These are phyloP conservation scores for Penstemon newberryi DNA, from an alignment of 257 asterid species.

Conservation along the genomic window DNA sequence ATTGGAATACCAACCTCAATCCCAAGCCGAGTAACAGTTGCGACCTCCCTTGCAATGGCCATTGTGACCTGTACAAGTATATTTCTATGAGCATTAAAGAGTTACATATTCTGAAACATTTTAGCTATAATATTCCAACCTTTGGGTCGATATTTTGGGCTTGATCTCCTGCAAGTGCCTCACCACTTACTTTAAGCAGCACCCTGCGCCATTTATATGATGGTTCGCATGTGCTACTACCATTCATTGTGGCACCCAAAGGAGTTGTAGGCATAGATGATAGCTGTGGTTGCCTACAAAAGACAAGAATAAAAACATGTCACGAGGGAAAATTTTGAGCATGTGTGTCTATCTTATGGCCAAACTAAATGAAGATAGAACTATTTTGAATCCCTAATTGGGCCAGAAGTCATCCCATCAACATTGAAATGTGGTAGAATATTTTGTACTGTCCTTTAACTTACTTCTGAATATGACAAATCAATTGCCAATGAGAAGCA, in stretches of 20 bases:
- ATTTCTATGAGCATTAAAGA: slow-evolving; percentile 25
- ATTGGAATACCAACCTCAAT: slow-evolving; percentile 58
- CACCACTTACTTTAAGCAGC: slow-evolving; percentile 97
- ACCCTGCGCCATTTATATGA: slow-evolving; percentile 88
- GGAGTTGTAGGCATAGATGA: slow-evolving; percentile 52
- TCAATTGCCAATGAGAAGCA: slow-evolving; percentile 13
- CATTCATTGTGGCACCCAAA: slow-evolving; percentile 55
- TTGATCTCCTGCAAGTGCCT: slow-evolving; percentile 98
- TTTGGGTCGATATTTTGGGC: slow-evolving; percentile 89
- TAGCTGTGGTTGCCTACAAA: slow-evolving; percentile 48
- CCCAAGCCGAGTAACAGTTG: slow-evolving; percentile 89
- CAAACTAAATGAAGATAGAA: slow-evolving; percentile 17
- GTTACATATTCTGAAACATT: not conserved
- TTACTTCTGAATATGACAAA: not conserved
- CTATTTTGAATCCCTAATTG: not conserved
- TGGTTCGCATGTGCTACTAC: slow-evolving; percentile 43
- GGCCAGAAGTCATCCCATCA: not conserved
- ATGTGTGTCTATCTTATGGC: not conserved
- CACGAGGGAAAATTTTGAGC: not conserved
- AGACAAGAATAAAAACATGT: slow-evolving; percentile 2
- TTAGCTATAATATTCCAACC: slow-evolving; percentile 44
- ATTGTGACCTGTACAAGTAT: slow-evolving; percentile 62
- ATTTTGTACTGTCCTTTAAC: not conserved
- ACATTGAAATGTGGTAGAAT: not conserved
- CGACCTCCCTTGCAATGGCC: slow-evolving; percentile 98